Evolutionary conservation across 768 basidiomycete genomes (phyloP).

Genomic region (Tricholoma terreum): DNA sequence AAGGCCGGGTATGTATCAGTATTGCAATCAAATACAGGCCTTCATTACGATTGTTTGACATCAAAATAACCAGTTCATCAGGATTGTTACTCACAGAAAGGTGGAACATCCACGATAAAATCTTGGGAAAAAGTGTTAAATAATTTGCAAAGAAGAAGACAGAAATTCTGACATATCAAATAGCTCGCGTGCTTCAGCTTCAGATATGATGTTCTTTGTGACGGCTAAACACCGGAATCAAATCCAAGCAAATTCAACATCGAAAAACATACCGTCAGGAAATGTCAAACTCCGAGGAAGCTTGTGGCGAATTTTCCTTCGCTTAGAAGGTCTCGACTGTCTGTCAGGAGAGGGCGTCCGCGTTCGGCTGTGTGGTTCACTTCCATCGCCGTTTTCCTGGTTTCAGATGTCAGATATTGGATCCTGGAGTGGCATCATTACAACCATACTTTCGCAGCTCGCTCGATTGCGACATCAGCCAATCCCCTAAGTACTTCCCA

Average conservation of each 20-base stretch:
- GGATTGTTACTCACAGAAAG: constrained; percentile 46
- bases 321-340: constrained; percentile 65
- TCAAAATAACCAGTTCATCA: constrained; percentile 16
- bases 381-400: constrained; percentile 75
- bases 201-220: constrained; percentile 76
- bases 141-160: constrained; percentile 7
- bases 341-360: constrained; percentile 72
- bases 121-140: constrained; percentile 37
- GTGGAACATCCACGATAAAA: constrained; percentile 93
- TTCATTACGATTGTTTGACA: constrained; percentile 17
- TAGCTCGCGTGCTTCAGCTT: constrained; percentile 80
- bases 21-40: constrained; percentile 78
- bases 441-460: constrained; percentile 65
- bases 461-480: constrained; percentile 77
- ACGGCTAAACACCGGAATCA: constrained; percentile 52
- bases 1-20: constrained; percentile 86
- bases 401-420: constrained; percentile 11
- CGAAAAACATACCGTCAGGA: constrained; percentile 61
- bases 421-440: constrained; percentile 4
- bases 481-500: constrained; percentile 82
- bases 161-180: constrained; percentile 68
- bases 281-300: constrained; percentile 56
- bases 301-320: constrained; percentile 68
- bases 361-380: constrained; percentile 72
- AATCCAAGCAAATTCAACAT: constrained; percentile 7